phyloP scores from a whole-genome alignment of 371 early-diverging fungal genomes.

The Coemansia sp. region DNA sequence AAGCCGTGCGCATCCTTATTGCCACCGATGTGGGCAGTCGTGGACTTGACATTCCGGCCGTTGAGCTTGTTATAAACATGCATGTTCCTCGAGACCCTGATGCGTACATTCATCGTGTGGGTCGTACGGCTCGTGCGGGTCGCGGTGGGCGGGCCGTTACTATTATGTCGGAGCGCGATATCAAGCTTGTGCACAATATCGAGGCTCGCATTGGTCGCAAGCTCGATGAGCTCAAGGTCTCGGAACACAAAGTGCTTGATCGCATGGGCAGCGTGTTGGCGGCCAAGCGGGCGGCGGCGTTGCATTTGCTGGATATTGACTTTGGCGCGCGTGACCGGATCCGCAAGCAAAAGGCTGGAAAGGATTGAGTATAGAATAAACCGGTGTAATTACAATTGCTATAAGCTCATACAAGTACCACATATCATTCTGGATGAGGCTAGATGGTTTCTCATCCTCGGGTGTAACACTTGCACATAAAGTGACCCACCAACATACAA shows the following conservation, averaged over 20 bases:
- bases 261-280: constrained; percentile 77
- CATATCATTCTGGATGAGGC: too few species aligned
- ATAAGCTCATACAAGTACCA: too few species aligned
- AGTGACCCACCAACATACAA: too few species aligned
- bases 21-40: constrained; percentile 98
- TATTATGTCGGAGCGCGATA: constrained; percentile 91
- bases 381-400: neutral
- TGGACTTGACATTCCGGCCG: constrained; percentile 98
- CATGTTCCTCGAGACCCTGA: constrained; percentile 97
- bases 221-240: constrained; percentile 67
- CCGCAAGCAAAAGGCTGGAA: constrained; percentile 24
- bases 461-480: too few species aligned
- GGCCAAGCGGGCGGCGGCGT: constrained; percentile 86
- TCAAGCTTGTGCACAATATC: constrained; percentile 81
- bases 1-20: constrained; percentile 80
- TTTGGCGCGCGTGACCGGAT: constrained; percentile 71
- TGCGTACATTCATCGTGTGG: constrained; percentile 98
- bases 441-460: too few species aligned
- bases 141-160: constrained; percentile 88
- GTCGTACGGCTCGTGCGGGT: constrained; percentile 97
- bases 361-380: neutral
- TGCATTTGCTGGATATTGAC: constrained; percentile 72
- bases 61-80: constrained; percentile 93
- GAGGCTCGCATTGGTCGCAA: constrained; percentile 80
- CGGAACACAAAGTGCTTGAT: constrained; percentile 79